Base-by-base conservation (phyloP, 345 rosid genomes). In the Reutealis trisperma region DNA sequence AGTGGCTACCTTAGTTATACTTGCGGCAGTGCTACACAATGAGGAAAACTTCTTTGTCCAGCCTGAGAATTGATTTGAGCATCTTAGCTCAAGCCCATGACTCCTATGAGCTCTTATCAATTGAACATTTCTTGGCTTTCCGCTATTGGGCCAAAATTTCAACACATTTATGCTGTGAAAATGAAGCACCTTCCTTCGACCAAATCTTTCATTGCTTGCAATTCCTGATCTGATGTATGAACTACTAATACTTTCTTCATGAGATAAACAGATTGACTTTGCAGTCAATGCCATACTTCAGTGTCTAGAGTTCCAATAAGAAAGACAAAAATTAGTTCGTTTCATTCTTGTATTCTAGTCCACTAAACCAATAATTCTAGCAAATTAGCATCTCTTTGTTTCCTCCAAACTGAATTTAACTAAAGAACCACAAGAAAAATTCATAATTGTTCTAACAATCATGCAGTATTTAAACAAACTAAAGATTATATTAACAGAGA, bases 231-330 rank as follows among this genome's bases (percentile, higher is more conserved):
- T 67, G 66, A 78, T 74, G 81, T 73, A 79, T 59, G 78, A 82
- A 82, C 80, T 61, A 21, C 79, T 37, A 47, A 88, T 77, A 76
- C 77, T 85, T 77, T 80, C 85, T 55, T 81, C 85, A 77, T 37
- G 85, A 77, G 78, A 88, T 68, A 85, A 68, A 68, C 83, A 83
- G 71, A 90, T 72, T 61, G 85, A 83, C 59, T 81, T 88, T 51
- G 86, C 78, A 74, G 90, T 78, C 71, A 87, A 77, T 47, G 92
- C 87, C 98, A 94, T 94, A 64, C 67, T 88, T 76, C 72, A 71
- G 72, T 55, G 51, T 67, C 79, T 72, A 65, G 49, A 77, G 76
- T 79, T 75, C 75, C 80, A 80, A 83, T 75, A 86, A 70, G 6
- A 64, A 64, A 21, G 59, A 44, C 15, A 52, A 47, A 37, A 32